Conservation (phyloP, 2,329 filamentous ascomycete species). For the Hortaea sp. region DNA sequence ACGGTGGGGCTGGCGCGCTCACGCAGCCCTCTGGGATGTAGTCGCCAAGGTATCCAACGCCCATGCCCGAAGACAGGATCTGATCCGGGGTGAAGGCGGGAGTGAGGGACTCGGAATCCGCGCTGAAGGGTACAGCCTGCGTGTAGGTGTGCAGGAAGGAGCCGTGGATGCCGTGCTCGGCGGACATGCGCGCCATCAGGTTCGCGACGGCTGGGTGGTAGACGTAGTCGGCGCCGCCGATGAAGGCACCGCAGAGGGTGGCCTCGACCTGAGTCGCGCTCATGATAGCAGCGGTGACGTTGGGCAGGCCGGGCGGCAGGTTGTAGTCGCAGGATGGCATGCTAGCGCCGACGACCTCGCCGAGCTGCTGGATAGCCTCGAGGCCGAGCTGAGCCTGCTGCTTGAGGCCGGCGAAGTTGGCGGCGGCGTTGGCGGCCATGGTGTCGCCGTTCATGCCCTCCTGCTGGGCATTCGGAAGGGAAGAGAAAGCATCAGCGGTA, state of each 20-base stretch:
- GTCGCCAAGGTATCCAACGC: slow-evolving; percentile 2
- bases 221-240: slow-evolving; percentile 30
- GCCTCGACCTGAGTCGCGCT: neutral
- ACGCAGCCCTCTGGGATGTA: slow-evolving; percentile 1
- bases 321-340: slow-evolving; percentile 33
- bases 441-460: slow-evolving; percentile 29
- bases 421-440: slow-evolving; percentile 32
- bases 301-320: slow-evolving; percentile 31
- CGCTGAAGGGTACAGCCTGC: neutral
- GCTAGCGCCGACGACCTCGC: neutral
- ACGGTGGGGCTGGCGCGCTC: neutral
- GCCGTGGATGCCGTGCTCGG: slow-evolving; percentile 3
- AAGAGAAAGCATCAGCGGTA: neutral
- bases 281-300: slow-evolving; percentile 1
- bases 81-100: slow-evolving; percentile 3
- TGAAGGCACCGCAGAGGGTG: slow-evolving; percentile 18
- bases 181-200: slow-evolving; percentile 1
- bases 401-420: slow-evolving; percentile 22
- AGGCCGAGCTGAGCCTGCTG: slow-evolving; percentile 1
- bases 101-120: neutral
- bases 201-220: slow-evolving; percentile 14
- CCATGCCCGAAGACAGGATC: neutral
- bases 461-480: slow-evolving; percentile 29
- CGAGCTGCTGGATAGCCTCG: slow-evolving; percentile 1
- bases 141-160: neutral